Percentiles rank a stretch among this genome's conserved stretches.
Conservation (phyloP, 176 grass and related monocot genomes). For the Dendrocalamus sinicus region DNA sequence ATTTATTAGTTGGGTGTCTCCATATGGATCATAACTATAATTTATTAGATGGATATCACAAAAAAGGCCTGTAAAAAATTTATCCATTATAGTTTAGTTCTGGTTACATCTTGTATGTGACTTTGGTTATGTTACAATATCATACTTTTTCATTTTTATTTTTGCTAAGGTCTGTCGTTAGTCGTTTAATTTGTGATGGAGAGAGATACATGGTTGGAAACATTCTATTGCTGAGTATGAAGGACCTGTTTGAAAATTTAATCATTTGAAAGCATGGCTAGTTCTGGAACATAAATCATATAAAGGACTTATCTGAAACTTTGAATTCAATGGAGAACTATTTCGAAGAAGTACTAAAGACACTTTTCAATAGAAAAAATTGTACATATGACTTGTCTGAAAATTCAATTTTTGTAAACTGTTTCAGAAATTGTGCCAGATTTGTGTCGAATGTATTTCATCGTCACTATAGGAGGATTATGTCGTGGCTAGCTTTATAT, state of each 20-base stretch:
- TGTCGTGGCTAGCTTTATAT: not conserved
- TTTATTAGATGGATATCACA: too few relatives aligned
- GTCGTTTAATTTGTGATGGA: not conserved
- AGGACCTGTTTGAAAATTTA: not conserved
- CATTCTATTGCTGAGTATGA: not conserved
- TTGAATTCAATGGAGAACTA: too few relatives aligned
- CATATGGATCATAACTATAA: too few relatives aligned
- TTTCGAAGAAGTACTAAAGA: not conserved
- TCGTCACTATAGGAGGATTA: not conserved
- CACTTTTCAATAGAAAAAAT: not conserved
- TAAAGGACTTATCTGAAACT: too few relatives aligned
- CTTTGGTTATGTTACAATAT: too few relatives aligned
- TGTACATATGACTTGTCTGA: not conserved
- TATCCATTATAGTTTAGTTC: too few relatives aligned
- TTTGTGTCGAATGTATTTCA: not conserved
- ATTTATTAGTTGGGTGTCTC: too few relatives aligned
- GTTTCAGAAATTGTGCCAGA: not conserved
- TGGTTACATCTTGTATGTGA: too few relatives aligned
- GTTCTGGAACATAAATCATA: not conserved
- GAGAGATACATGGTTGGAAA: not conserved
- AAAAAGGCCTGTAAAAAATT: too few relatives aligned
- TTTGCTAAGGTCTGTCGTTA: too few relatives aligned
- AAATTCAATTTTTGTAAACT: not conserved
- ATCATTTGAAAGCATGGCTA: not conserved
- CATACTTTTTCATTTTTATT: too few relatives aligned